Conservation (phyloP, 169 alveolate genomes). For the Cryptosporidium tyzzeri region DNA sequence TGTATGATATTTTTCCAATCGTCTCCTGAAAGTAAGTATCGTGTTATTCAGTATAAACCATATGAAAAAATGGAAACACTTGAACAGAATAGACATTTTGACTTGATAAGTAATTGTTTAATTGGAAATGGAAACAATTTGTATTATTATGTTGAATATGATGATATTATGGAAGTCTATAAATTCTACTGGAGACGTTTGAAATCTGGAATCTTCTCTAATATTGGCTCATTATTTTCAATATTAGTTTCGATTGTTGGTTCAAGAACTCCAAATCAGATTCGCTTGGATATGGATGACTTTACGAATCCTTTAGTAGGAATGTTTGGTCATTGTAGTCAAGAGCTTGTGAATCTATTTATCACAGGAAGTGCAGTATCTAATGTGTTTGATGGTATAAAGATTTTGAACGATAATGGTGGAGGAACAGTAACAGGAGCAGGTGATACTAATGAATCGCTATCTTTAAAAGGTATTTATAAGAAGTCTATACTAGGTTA, state of each 20-base stretch:
- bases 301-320: constrained; percentile 82
- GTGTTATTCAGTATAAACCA: constrained; percentile 28
- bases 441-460: constrained; percentile 8
- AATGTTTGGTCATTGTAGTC: constrained; percentile 85
- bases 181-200: constrained; percentile 79
- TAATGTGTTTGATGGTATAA: constrained; percentile 84
- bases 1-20: constrained; percentile 61
- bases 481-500: constrained; percentile 82
- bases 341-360: constrained; percentile 84
- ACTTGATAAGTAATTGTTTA: too few species aligned
- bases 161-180: constrained; percentile 82
- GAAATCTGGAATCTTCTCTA: constrained; percentile 77
- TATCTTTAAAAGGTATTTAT: constrained; percentile 83
- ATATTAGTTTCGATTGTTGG: constrained; percentile 81
- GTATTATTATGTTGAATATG: constrained; percentile 78
- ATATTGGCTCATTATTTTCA: constrained; percentile 83
- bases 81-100: too few species aligned
- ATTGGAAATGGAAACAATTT: not conserved
- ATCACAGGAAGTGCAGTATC: constrained; percentile 87
- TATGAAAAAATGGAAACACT: not conserved
- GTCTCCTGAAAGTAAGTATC: constrained; percentile 22
- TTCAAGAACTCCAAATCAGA: constrained; percentile 81
- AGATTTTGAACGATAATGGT: constrained; percentile 74
- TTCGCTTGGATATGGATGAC: constrained; percentile 85
- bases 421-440: not conserved